A percentile compares a stretch with the other conserved stretches of the same genome.
Evolutionary conservation across 306 rosid genomes (phyloP).

Genomic region (Gastrolobium bilobum): DNA sequence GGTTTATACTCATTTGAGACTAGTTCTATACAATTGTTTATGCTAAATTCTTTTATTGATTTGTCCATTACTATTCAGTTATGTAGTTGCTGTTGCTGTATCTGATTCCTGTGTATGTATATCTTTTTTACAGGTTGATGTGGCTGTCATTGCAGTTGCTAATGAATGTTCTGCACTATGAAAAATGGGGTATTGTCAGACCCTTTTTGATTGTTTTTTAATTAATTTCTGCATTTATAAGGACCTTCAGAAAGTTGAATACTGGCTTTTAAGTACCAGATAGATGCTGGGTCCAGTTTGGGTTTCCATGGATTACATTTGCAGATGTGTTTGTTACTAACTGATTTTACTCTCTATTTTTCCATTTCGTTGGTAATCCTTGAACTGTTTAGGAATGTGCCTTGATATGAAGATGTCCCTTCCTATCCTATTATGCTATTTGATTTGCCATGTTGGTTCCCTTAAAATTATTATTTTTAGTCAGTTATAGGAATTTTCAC

Average conservation of each 20-base stretch:
- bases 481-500: not conserved
- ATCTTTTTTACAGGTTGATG: slow-evolving; percentile 54
- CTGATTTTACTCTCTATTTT: slow-evolving; percentile 46
- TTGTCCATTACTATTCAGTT: not conserved
- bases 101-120: slow-evolving; percentile 17
- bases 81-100: slow-evolving; percentile 33
- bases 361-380: slow-evolving; percentile 16
- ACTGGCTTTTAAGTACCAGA: slow-evolving; percentile 55
- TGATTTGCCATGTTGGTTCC: slow-evolving; percentile 39
- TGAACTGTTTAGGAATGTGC: slow-evolving; percentile 41
- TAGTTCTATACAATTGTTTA: not conserved
- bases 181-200: slow-evolving; percentile 49
- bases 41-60: slow-evolving; percentile 4
- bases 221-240: slow-evolving; percentile 56
- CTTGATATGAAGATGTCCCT: slow-evolving; percentile 31
- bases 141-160: slow-evolving; percentile 50
- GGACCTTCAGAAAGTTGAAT: slow-evolving; percentile 55
- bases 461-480: not conserved
- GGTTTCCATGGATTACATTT: slow-evolving; percentile 55
- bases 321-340: slow-evolving; percentile 52
- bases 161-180: slow-evolving; percentile 39
- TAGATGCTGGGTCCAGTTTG: slow-evolving; percentile 50
- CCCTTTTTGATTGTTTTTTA: slow-evolving; percentile 50
- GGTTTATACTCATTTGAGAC: not conserved
- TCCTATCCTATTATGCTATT: slow-evolving; percentile 25